Conservation (phyloP, 306 rosid species). For the Fragaria iinumae region DNA sequence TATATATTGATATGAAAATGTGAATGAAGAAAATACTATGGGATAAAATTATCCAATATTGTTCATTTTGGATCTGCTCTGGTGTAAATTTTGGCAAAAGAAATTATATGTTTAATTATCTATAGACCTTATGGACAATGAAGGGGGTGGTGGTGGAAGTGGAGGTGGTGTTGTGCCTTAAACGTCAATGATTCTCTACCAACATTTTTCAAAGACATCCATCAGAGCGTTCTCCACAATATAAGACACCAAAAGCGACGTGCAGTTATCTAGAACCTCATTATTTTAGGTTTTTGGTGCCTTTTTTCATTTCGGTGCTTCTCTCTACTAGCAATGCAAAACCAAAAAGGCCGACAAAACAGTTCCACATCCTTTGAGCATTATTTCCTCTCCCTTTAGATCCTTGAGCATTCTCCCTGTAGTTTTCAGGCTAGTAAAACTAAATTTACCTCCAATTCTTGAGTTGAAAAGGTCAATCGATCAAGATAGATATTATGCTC, state of each 20-base stretch:
- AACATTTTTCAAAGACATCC: conserved; percentile 33
- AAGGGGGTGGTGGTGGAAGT: conserved; percentile 13
- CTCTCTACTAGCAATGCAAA: background rate
- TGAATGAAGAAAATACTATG: background rate
- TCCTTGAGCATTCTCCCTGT: background rate
- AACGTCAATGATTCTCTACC: conserved; percentile 35
- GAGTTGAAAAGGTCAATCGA: background rate
- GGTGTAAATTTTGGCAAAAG: background rate
- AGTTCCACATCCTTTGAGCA: background rate
- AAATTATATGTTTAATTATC: background rate
- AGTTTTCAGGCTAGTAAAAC: background rate
- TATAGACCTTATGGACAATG: conserved; percentile 15
- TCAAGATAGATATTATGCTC: background rate
- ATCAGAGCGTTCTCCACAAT: conserved; percentile 37
- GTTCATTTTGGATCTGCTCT: background rate
- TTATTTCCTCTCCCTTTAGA: background rate
- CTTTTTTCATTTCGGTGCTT: conserved; percentile 20
- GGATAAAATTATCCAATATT: background rate
- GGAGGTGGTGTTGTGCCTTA: conserved; percentile 34
- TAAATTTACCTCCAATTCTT: background rate
- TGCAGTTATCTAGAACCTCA: conserved; percentile 26
- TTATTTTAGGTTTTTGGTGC: background rate
- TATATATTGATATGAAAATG: background rate
- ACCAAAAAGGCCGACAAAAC: conserved; percentile 16
- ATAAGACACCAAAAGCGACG: conserved; percentile 36